These are phyloP conservation scores for Phyllostachys edulis DNA, from an alignment of 176 grass and related monocot genomes.

Conservation along the genomic window DNA sequence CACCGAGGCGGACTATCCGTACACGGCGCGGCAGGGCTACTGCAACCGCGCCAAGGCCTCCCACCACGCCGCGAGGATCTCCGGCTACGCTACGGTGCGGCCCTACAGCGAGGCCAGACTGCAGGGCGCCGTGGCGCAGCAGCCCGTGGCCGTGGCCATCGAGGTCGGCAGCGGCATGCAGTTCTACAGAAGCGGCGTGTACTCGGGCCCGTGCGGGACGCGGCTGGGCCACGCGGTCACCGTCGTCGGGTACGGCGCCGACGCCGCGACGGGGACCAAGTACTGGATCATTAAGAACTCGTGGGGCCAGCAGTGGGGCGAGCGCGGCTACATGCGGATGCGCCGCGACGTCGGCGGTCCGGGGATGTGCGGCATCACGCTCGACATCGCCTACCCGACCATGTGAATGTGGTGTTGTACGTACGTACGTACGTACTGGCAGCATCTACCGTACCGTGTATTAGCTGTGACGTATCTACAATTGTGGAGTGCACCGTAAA, in stretches of 20 bases:
- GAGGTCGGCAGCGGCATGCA: conserved; percentile 28
- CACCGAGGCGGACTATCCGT: conserved; percentile 38
- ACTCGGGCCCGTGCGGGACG: conserved; percentile 39
- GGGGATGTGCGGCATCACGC: conserved; percentile 29
- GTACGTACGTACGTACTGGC: not conserved
- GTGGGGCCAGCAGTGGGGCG: conserved; percentile 28
- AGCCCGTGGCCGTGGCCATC: conserved; percentile 48
- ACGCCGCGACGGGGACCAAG: conserved; percentile 16
- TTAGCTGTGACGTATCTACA: not conserved
- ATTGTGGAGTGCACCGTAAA: not conserved
- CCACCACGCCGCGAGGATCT: conserved; percentile 1
- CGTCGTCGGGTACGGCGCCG: conserved; percentile 46
- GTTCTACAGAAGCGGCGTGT: conserved; percentile 54
- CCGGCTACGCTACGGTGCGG: conserved; percentile 5
- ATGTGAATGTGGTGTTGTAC: not conserved
- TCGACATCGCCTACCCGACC: conserved; percentile 35
- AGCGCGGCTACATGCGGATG: conserved; percentile 32
- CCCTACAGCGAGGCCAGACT: not conserved
- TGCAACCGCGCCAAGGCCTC: conserved; percentile 10
- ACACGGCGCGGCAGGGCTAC: not conserved
- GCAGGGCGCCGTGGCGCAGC: conserved; percentile 32
- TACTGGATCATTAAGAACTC: conserved; percentile 56
- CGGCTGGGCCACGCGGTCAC: conserved; percentile 46
- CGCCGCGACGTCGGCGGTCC: not conserved
- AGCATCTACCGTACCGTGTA: not conserved